Conservation (phyloP, 495 filamentous ascomycete genomes). For the Aspergillus bertholletiae region DNA sequence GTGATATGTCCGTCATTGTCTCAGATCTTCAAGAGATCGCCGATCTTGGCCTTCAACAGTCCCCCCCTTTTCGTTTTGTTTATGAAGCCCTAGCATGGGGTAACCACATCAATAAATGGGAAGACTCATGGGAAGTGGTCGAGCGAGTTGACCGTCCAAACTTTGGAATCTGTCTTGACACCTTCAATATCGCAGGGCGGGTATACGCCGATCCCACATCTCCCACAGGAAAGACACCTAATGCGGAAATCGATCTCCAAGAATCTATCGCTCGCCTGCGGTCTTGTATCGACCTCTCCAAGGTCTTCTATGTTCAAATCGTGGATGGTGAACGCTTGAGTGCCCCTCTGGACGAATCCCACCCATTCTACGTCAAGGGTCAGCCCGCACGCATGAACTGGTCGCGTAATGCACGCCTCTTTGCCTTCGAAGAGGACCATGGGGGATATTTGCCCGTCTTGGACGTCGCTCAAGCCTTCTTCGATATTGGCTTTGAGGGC, state of each 20-base stretch:
- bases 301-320: conserved; percentile 78
- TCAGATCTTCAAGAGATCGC: conserved; percentile 62
- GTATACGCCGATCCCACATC: conserved; percentile 68
- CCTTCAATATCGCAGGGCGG: conserved; percentile 74
- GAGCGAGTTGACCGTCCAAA: conserved; percentile 62
- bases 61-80: conserved; percentile 62
- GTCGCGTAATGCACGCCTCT: conserved; percentile 73
- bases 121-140: conserved; percentile 68
- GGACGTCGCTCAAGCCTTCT: conserved; percentile 56
- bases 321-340: conserved; percentile 68
- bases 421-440: conserved; percentile 65
- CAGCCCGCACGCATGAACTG: conserved; percentile 75
- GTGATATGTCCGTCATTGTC: conserved; percentile 56
- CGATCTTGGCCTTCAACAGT: conserved; percentile 54
- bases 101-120: conserved; percentile 70
- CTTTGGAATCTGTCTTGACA: conserved; percentile 77
- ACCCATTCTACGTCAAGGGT: conserved; percentile 58
- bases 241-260: conserved; percentile 56
- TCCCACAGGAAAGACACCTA: conserved; percentile 46
- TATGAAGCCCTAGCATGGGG: conserved; percentile 79
- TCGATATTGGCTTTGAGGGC: conserved; percentile 67
- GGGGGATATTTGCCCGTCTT: conserved; percentile 70
- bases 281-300: conserved; percentile 54
- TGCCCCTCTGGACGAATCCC: conserved; percentile 55
- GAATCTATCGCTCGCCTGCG: conserved; percentile 57